Evolutionary conservation across 2,329 filamentous ascomycete species (phyloP), one percentile per base, ranked within the genome.

Genomic region (Alternaria panax): DNA sequence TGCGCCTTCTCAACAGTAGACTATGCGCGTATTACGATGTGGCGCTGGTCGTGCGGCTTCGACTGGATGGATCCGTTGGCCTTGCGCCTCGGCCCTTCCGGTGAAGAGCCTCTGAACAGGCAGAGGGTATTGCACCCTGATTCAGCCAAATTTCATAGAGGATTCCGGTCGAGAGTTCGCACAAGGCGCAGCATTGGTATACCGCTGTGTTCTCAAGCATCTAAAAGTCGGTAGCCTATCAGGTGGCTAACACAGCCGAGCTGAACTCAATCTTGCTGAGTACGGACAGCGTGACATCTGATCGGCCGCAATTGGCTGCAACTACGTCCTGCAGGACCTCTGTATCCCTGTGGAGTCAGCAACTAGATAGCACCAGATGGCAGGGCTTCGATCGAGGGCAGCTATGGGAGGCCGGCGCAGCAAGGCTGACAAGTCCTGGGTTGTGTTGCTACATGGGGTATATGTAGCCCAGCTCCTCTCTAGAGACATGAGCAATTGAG

Each of bases 201-300:
- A 18, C 45, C 32, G 28, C 20, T 34, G 30, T 48, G 45, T 34
- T 36, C 30, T 20, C 30, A 24, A 34, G 30, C 45, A 48, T 16
- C n/a, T 30, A 48, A 32, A n/a, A 42, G 4, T 9, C 25, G 5
- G 22, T 22, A 50, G 56, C 28, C 25, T 38, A 36, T 34, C n/a
- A 30, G 24, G 28, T 22, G 45, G 36, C 46, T 55, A 25, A 38
- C 56, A 59, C 56, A 59, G 56, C 56, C 56, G 43, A 55, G 56
- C 56, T 59, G 56, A 59, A 55, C 43, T 3, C 51, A n/a, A 40
- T 30, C 47, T 25, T 4, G 38, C 51, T 50, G 24, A 25, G 20
- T 55, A 22, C 11, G 14, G 14, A 32, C 18, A 45, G 22, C 45
- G 41, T 38, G 18, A 46, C 42, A n/a, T 7, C 24, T 24, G 9